Conservation (phyloP, 495 filamentous ascomycete species). For the Trichoderma asperelloides region DNA sequence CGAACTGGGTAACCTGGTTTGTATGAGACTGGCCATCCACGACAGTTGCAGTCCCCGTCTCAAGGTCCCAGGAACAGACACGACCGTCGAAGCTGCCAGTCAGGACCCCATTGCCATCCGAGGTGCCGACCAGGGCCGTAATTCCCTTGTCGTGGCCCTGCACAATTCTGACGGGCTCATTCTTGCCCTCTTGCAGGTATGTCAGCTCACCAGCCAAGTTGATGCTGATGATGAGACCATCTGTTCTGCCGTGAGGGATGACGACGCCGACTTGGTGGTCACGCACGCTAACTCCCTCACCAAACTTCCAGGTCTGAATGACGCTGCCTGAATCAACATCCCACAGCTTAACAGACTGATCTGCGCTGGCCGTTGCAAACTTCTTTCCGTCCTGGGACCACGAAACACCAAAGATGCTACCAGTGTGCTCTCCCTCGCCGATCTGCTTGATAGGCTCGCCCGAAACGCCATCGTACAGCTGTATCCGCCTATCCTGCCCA, state of each 20-base stretch:
- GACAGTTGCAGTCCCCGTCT: conserved; percentile 52
- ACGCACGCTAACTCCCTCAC: conserved; percentile 59
- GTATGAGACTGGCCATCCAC: conserved; percentile 73
- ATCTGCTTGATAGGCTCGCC: conserved; percentile 71
- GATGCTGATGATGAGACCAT: conserved; percentile 81
- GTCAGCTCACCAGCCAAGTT: conserved; percentile 83
- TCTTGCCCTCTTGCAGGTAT: conserved; percentile 65
- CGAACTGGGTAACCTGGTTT: conserved; percentile 73
- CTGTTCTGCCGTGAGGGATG: conserved; percentile 75
- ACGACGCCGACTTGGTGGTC: conserved; percentile 94
- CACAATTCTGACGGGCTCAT: conserved; percentile 59
- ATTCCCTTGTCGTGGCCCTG: conserved; percentile 93
- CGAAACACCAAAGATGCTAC: conserved; percentile 83
- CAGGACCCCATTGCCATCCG: conserved; percentile 47
- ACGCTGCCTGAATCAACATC: conserved; percentile 73
- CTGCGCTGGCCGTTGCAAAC: conserved; percentile 86
- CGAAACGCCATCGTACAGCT: conserved; percentile 91
- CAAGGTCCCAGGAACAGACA: conserved; percentile 71
- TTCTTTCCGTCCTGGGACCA: conserved; percentile 85
- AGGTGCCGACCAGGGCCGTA: conserved; percentile 55
- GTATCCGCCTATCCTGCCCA: conserved; percentile 79
- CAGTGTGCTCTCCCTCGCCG: conserved; percentile 74
- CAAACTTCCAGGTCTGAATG: conserved; percentile 75
- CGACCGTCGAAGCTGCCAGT: conserved; percentile 89
- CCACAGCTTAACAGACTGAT: conserved; percentile 86